Base-by-base conservation (phyloP, 768 basidiomycete species). In the Galerina sulciceps region DNA sequence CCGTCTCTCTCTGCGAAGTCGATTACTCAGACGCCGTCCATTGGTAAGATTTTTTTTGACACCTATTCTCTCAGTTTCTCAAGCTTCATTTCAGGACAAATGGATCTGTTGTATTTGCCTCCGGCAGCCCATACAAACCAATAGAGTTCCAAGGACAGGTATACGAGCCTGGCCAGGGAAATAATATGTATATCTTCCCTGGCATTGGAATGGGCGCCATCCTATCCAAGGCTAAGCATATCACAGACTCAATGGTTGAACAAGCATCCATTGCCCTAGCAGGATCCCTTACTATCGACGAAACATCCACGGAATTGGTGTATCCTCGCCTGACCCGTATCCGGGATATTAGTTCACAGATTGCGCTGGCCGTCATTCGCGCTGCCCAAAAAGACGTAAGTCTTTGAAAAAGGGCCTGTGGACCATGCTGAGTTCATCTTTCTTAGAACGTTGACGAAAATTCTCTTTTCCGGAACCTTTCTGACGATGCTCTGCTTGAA, bases 111-210 rank as follows among this genome's bases (percentile, higher is more conserved):
- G 82, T 92, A 57, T 93, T 88, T 63, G 90, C 90, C 0, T 86
- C 85, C 11, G 91, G 91, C 3, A 85, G 83, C 47, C 91, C 91
- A 0, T 93, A 90, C 76, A 73, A 79, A 15, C 69, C 81, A 2
- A 71, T 85, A 44, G 76, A 78, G 47, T 80, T 74, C 66, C 70
- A 80, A 35, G 83, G 82, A 22, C 80, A 75, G 44, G 59, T 65
- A 0, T 75, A 83, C 60, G 85, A 87, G 60, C 84, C 91, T 1
- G 89, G 87, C 0, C 91, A 93, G 70, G 89, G 90, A 10, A 93
- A 93, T 72, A 93, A 91, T 73, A 88, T 91, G 87, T 87, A 86
- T 71, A 85, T 86, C 64, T 85, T 85, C 72, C 82, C 81, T 15
- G 81, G 81, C 15, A 73, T 90, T 57, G 89, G 88, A 1, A 73